phyloP scores from a whole-genome alignment of 2,329 filamentous ascomycete genomes.

The Apiospora sp. region DNA sequence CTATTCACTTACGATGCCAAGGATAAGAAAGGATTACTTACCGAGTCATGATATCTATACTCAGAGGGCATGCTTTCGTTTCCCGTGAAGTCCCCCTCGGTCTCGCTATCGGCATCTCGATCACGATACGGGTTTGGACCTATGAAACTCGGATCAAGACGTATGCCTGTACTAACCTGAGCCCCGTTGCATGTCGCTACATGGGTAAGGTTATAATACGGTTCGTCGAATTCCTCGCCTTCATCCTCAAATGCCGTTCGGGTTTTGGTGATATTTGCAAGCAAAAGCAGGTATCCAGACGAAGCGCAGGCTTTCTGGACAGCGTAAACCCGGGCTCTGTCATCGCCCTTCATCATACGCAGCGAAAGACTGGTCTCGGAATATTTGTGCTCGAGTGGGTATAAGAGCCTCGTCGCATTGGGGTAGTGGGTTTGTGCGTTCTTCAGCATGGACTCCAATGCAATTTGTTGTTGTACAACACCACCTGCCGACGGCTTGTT shows the following conservation, averaged over 20 bases:
- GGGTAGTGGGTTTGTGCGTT: constrained; percentile 25
- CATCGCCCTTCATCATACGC: constrained; percentile 36
- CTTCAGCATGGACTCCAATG: constrained; percentile 25
- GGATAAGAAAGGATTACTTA: constrained; percentile 21
- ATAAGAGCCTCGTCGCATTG: constrained; percentile 27
- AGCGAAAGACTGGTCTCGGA: constrained; percentile 33
- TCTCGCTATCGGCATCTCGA: constrained; percentile 30
- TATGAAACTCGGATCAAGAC: constrained; percentile 27
- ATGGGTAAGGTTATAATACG: constrained; percentile 22
- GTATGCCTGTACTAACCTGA: background rate
- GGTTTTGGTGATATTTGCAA: constrained; percentile 34
- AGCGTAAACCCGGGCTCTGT: constrained; percentile 31
- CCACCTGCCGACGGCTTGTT: background rate
- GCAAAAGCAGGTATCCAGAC: constrained; percentile 30
- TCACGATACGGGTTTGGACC: constrained; percentile 23
- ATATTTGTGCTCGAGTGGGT: constrained; percentile 37
- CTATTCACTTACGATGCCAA: background rate
- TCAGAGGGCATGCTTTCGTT: constrained; percentile 30
- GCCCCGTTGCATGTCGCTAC: constrained; percentile 27
- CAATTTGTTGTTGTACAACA: background rate
- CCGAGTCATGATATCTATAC: constrained; percentile 33
- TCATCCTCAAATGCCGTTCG: background rate
- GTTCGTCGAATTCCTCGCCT: constrained; percentile 18
- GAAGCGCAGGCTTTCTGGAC: constrained; percentile 30
- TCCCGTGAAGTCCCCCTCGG: constrained; percentile 31